Percentiles rank a stretch among this genome's conserved stretches.
phyloP scores from a whole-genome alignment of 257 asterid species.

The Penstemon newberryi region DNA sequence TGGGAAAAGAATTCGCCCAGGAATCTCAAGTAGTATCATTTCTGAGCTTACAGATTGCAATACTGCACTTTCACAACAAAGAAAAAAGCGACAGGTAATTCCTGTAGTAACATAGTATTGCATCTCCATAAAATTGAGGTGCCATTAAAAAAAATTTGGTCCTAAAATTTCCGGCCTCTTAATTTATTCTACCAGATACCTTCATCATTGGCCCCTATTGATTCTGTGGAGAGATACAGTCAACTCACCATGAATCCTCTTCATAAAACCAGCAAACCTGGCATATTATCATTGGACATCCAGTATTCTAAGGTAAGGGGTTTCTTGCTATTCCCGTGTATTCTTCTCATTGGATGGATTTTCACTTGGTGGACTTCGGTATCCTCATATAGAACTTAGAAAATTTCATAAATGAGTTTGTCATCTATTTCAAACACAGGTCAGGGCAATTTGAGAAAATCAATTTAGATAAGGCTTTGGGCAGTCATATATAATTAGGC shows the following conservation, averaged over 20 bases:
- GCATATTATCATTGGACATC: slow-evolving; percentile 86
- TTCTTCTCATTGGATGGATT: neutral
- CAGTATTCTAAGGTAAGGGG: slow-evolving; percentile 64
- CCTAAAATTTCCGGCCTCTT: neutral
- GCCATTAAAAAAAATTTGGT: slow-evolving; percentile 11
- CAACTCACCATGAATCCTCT: slow-evolving; percentile 92
- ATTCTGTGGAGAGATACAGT: slow-evolving; percentile 80
- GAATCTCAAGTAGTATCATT: slow-evolving; percentile 72
- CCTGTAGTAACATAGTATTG: slow-evolving; percentile 18
- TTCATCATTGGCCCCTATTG: slow-evolving; percentile 73
- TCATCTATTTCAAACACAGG: slow-evolving; percentile 1
- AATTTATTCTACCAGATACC: slow-evolving; percentile 50
- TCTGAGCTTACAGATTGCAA: slow-evolving; percentile 88
- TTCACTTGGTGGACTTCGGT: neutral
- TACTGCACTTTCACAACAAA: slow-evolving; percentile 79
- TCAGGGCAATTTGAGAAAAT: neutral
- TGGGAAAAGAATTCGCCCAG: slow-evolving; percentile 78
- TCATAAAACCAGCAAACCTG: slow-evolving; percentile 93
- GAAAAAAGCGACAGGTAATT: slow-evolving; percentile 88
- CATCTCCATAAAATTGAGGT: slow-evolving; percentile 10
- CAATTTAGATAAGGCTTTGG: slow-evolving; percentile 10
- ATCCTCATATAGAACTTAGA: slow-evolving; percentile 8
- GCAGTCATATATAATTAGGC: slow-evolving; percentile 5
- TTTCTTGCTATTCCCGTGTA: neutral
- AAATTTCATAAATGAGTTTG: neutral